Conservation (phyloP, 257 asterid species). For the Handroanthus guayacan region DNA sequence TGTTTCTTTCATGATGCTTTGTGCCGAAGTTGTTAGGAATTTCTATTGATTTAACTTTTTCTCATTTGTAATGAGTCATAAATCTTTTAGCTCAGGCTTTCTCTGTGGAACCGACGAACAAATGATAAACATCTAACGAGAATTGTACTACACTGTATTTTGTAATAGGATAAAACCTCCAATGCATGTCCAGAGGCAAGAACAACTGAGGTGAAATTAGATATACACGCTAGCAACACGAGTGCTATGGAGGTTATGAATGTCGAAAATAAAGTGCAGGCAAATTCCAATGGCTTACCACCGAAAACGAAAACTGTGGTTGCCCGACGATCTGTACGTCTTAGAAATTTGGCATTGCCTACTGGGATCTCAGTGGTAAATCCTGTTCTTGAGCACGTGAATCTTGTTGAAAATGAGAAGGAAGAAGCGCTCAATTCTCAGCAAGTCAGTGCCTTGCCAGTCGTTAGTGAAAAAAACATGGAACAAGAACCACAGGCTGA, state of each 20-base stretch:
- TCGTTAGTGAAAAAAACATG: not conserved
- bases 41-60: too few species aligned
- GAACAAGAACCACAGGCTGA: constrained; percentile 32
- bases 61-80: too few species aligned
- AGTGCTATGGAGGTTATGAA: constrained; percentile 20
- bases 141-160: not conserved
- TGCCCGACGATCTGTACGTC: constrained; percentile 49
- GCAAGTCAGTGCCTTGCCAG: constrained; percentile 15
- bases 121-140: not conserved
- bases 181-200: constrained; percentile 13
- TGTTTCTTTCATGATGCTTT: too few species aligned
- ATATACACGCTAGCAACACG: not conserved
- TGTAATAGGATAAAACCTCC: constrained; percentile 27
- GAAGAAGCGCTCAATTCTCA: constrained; percentile 34
- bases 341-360: constrained; percentile 15
- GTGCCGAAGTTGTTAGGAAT: too few species aligned
- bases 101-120: too few species aligned
- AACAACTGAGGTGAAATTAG: not conserved
- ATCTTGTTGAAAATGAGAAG: constrained; percentile 31
- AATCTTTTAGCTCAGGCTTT: too few species aligned
- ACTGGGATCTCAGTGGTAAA: not conserved
- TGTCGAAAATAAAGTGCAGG: constrained; percentile 7
- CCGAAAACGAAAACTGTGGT: not conserved
- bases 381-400: constrained; percentile 24
- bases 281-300: not conserved